Evolutionary conservation across 2,329 filamentous ascomycete species (phyloP).

Genomic region (Colletotrichum tropicale): DNA sequence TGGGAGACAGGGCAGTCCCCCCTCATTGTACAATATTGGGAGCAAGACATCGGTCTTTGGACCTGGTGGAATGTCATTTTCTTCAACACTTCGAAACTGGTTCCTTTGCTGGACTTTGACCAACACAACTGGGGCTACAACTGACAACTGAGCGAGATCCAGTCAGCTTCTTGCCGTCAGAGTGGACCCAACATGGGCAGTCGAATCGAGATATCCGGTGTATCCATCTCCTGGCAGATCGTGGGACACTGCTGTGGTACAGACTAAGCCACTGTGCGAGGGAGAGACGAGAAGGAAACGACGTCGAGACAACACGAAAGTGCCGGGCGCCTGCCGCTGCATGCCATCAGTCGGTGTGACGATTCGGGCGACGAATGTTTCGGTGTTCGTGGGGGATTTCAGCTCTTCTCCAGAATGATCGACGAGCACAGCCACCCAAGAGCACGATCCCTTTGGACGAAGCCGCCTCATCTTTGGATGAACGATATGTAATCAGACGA

Average conservation of each 20-base stretch:
- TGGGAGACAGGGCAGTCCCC: not conserved
- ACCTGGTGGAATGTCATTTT: not conserved
- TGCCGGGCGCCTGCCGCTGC: not conserved
- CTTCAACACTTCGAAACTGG: not conserved
- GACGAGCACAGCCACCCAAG: not conserved
- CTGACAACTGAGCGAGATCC: not conserved
- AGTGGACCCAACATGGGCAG: not conserved
- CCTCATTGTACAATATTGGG: constrained; percentile 13
- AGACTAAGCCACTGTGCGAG: not conserved
- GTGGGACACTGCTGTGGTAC: not conserved
- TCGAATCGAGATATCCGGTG: not conserved
- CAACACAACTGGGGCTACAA: not conserved
- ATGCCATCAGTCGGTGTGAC: not conserved
- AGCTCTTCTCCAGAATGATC: constrained; percentile 9
- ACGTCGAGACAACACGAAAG: not conserved
- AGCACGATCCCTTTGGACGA: not conserved
- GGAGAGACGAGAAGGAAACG: not conserved
- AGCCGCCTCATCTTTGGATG: not conserved
- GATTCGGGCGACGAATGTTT: not conserved
- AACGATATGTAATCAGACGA: not conserved
- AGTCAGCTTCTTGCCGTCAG: not conserved
- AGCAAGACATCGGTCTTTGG: not conserved
- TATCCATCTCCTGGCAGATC: not conserved
- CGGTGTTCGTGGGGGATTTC: not conserved
- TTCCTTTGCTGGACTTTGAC: not conserved